Evolutionary conservation across 78 protist genomes (phyloP).

Genomic region (Dictyostelium firmibasis): DNA sequence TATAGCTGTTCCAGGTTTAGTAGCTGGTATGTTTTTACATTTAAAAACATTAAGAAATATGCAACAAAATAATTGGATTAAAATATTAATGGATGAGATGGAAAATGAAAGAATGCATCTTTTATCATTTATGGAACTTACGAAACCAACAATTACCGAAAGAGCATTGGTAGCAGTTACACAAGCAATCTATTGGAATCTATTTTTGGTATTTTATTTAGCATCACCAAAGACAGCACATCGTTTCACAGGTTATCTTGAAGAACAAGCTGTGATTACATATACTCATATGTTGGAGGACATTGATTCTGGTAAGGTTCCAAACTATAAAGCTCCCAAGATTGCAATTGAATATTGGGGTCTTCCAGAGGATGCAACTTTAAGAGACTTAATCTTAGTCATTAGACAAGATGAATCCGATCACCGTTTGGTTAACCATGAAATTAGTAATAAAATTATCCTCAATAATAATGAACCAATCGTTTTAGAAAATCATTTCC

Average conservation of each 20-base stretch:
- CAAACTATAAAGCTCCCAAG: slow-evolving; percentile 81
- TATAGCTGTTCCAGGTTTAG: slow-evolving; percentile 91
- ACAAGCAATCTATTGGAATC: slow-evolving; percentile 76
- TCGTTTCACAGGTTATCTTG: slow-evolving; percentile 88
- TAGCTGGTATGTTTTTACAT: slow-evolving; percentile 88
- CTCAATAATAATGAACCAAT: not conserved
- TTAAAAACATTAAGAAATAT: slow-evolving; percentile 86
- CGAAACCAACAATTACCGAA: slow-evolving; percentile 45
- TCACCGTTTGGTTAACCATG: slow-evolving; percentile 91
- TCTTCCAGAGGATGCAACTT: slow-evolving; percentile 75
- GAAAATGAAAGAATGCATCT: slow-evolving; percentile 97
- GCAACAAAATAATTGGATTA: slow-evolving; percentile 88
- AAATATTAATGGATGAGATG: slow-evolving; percentile 84
- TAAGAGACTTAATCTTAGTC: slow-evolving; percentile 86
- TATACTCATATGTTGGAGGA: slow-evolving; percentile 53
- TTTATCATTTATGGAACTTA: slow-evolving; percentile 79
- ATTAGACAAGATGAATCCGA: slow-evolving; percentile 91
- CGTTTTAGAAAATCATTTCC: not conserved
- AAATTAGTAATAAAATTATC: slow-evolving; percentile 32
- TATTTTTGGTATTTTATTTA: slow-evolving; percentile 58
- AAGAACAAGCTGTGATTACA: not conserved
- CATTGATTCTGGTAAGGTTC: slow-evolving; percentile 56
- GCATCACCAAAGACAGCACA: slow-evolving; percentile 80
- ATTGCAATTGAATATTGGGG: slow-evolving; percentile 90
- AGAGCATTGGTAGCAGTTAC: slow-evolving; percentile 40